phyloP scores from a whole-genome alignment of 768 basidiomycete genomes.

The Myochromella boudieri region DNA sequence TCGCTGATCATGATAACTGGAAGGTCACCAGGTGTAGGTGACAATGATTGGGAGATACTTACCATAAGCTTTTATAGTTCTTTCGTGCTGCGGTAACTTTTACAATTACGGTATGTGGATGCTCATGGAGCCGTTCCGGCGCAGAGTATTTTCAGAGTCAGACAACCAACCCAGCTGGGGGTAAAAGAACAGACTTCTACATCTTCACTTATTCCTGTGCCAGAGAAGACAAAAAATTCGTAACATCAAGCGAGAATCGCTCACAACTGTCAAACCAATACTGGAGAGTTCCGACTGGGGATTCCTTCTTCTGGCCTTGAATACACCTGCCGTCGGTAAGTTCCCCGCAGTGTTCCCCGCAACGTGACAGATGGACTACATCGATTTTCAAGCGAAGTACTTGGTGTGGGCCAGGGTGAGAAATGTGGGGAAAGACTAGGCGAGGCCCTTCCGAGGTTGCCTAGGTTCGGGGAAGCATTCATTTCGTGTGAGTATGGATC shows the following conservation, averaged over 20 bases:
- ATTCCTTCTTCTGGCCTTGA: neutral
- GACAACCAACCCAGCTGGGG: too few relatives aligned
- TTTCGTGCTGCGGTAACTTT: neutral
- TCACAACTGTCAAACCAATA: neutral
- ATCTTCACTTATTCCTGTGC: too few relatives aligned
- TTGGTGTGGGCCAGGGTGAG: conserved; percentile 2
- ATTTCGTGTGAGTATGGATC: neutral
- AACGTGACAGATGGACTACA: conserved; percentile 8
- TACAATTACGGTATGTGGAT: neutral
- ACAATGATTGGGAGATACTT: neutral
- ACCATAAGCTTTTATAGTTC: neutral
- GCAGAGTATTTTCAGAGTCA: neutral
- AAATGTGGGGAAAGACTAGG: neutral
- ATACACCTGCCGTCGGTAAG: conserved; percentile 1
- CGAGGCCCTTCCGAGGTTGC: conserved; percentile 9
- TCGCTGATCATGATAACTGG: conserved; percentile 1
- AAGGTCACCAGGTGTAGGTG: neutral
- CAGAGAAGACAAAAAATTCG: too few relatives aligned
- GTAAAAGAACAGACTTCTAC: too few relatives aligned
- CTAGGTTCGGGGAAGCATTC: too few relatives aligned
- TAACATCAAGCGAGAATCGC: too few relatives aligned
- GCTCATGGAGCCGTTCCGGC: neutral
- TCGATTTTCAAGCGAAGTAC: conserved; percentile 3
- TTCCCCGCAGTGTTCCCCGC: neutral
- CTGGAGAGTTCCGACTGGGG: neutral